Evolutionary conservation across 768 basidiomycete genomes (phyloP), one percentile per base, ranked within the genome.

Genomic region (Obba rivulosa): DNA sequence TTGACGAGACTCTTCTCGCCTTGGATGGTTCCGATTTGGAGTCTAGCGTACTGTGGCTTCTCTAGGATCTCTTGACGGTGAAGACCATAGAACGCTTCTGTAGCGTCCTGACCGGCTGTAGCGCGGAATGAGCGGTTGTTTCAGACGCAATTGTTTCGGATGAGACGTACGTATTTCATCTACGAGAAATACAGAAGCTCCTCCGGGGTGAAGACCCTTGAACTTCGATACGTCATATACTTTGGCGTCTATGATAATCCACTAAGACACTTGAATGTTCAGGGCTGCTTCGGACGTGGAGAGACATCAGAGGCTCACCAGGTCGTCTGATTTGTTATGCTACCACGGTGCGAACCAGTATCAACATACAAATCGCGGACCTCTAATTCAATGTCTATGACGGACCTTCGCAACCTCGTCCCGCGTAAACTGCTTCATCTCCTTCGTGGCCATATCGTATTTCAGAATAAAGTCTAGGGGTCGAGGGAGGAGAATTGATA

Each of bases 181-280:
- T 57, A 88, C 83, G n/a, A 83, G 65, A n/a, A 96, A 74, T 31
- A 92, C 90, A 2, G 80, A 75, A 0, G 74, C 64, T 10, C 92
- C 92, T 41, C 92, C 93, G 1, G 91, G 93, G 59, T 96, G 93
- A 55, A 93, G 70, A 41, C 72, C 73, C 45, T 77, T 79, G 67
- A 96, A 95, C 59, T 80, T 83, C 45, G 83, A 81, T 21, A 96
- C 68, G 63, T 93, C 84, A 61, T 82, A 92, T 24, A 92, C 88
- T 63, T 87, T 87, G 47, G 81, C 77, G 60, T 94, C 92, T 54
- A 93, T 77, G 50, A 89, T 77, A 43, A 93, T 69, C 89, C 91
- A 92, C 84, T 88, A 21, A 14, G 39, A 18, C 8, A 34, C 4
- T 36, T 18, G 20, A 46, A 18, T 3, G 20, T n/a, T 25, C 18